Evolutionary conservation across 2,329 filamentous ascomycete genomes (phyloP).

Genomic region (Tolypocladium ophioglossoides): DNA sequence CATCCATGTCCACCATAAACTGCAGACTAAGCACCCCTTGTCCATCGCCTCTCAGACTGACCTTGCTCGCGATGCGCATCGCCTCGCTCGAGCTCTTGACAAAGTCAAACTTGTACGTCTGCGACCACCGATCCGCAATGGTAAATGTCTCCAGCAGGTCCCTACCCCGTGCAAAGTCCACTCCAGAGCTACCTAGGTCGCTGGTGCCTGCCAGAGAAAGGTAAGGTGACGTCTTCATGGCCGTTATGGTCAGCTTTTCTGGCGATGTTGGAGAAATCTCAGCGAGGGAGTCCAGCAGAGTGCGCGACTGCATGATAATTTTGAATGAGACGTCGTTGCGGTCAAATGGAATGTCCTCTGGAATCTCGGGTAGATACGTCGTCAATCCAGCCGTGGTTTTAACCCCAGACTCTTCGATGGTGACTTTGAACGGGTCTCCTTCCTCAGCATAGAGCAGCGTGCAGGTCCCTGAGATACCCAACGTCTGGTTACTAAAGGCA

Average conservation of each 20-base stretch:
- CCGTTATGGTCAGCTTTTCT: constrained; percentile 57
- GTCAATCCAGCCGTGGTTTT: constrained; percentile 83
- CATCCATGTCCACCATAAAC: constrained; percentile 87
- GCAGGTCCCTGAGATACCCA: constrained; percentile 80
- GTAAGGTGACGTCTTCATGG: constrained; percentile 54
- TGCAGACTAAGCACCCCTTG: constrained; percentile 90
- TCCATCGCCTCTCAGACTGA: constrained; percentile 77
- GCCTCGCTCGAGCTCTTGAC: constrained; percentile 78
- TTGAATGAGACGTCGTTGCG: constrained; percentile 74
- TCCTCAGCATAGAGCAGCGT: constrained; percentile 65
- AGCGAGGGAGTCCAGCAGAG: constrained; percentile 59
- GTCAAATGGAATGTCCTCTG: constrained; percentile 81
- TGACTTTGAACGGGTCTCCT: constrained; percentile 73
- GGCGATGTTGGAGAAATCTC: constrained; percentile 65
- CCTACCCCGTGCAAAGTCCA: constrained; percentile 55
- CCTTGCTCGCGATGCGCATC: constrained; percentile 89
- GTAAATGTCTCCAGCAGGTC: constrained; percentile 67
- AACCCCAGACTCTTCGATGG: constrained; percentile 76
- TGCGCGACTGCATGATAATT: constrained; percentile 80
- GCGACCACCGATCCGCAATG: constrained; percentile 47
- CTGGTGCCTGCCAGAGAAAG: constrained; percentile 59
- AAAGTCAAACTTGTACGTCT: constrained; percentile 79
- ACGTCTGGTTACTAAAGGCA: constrained; percentile 72
- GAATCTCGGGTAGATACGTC: constrained; percentile 69
- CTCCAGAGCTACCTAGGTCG: constrained; percentile 49